A percentile compares a stretch with the other conserved stretches of the same genome.
Conservation (phyloP, 768 basidiomycete species). For the Leccinum obscurum region DNA sequence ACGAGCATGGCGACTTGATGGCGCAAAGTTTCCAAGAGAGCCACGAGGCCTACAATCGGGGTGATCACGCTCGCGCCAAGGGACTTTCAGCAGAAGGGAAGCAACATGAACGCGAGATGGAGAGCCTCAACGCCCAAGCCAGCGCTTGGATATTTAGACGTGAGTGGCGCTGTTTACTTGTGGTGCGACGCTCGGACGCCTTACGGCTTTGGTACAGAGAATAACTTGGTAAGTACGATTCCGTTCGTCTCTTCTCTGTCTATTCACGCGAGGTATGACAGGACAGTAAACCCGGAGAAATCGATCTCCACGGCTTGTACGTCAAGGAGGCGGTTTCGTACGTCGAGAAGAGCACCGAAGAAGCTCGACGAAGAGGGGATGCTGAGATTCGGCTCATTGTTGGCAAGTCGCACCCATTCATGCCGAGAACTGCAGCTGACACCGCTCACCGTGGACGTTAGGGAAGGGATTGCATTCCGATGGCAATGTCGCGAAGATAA, state of each 20-base stretch:
- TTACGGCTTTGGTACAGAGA: slow-evolving; percentile 45
- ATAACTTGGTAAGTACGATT: slow-evolving; percentile 57
- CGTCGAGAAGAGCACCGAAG: slow-evolving; percentile 68
- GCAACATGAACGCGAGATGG: slow-evolving; percentile 75
- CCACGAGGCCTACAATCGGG: slow-evolving; percentile 69
- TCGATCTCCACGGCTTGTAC: slow-evolving; percentile 91
- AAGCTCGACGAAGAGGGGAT: slow-evolving; percentile 64
- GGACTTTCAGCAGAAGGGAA: slow-evolving; percentile 80
- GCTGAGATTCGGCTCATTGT: slow-evolving; percentile 78
- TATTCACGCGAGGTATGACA: slow-evolving; percentile 23
- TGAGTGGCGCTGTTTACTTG: slow-evolving; percentile 38
- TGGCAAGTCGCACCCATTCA: slow-evolving; percentile 47
- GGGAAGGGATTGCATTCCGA: slow-evolving; percentile 88
- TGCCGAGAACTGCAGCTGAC: not conserved
- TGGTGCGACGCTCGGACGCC: not conserved
- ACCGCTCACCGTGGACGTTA: slow-evolving; percentile 24
- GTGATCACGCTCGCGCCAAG: slow-evolving; percentile 81
- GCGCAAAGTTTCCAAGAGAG: slow-evolving; percentile 66
- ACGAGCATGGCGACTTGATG: slow-evolving; percentile 80
- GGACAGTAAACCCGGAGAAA: slow-evolving; percentile 70
- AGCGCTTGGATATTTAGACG: slow-evolving; percentile 80
- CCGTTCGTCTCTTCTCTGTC: not conserved
- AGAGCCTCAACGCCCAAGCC: slow-evolving; percentile 75
- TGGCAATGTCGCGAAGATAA: slow-evolving; percentile 78
- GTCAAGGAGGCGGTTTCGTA: slow-evolving; percentile 87